A percentile compares a stretch with the other conserved stretches of the same genome.
These are phyloP conservation scores for Eleusine coracana DNA, from an alignment of 176 grass and related monocot species.

Conservation along the genomic window DNA sequence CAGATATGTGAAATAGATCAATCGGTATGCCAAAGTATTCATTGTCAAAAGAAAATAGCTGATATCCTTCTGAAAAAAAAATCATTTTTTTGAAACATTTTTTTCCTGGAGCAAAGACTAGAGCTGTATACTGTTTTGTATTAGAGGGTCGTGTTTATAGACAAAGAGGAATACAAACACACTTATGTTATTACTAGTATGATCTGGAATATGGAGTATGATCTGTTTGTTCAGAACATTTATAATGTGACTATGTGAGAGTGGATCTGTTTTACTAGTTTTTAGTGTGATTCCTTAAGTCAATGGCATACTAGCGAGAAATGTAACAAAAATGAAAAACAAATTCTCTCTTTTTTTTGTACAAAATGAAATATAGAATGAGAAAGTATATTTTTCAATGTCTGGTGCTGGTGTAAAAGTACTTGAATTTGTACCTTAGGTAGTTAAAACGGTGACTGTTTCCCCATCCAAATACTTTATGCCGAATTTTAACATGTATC, in stretches of 20 bases:
- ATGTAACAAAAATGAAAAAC: background rate
- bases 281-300: background rate
- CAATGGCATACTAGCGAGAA: background rate
- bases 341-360: background rate
- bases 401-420: background rate
- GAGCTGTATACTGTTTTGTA: slow-evolving; percentile 8
- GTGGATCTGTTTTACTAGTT: background rate
- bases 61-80: background rate
- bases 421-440: background rate
- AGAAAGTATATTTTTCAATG: background rate
- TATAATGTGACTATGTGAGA: background rate
- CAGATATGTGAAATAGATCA: slow-evolving; percentile 11
- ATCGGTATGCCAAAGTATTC: slow-evolving; percentile 11
- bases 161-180: background rate
- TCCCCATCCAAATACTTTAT: background rate
- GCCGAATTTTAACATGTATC: background rate
- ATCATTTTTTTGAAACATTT: background rate
- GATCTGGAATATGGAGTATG: background rate
- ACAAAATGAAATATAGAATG: background rate
- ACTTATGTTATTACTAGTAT: slow-evolving; percentile 14
- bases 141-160: slow-evolving; percentile 29
- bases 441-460: background rate
- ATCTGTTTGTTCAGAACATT: background rate
- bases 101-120: background rate
- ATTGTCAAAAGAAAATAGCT: background rate